Base-by-base conservation (phyloP, 257 asterid species). In the Ilex aquifolium region DNA sequence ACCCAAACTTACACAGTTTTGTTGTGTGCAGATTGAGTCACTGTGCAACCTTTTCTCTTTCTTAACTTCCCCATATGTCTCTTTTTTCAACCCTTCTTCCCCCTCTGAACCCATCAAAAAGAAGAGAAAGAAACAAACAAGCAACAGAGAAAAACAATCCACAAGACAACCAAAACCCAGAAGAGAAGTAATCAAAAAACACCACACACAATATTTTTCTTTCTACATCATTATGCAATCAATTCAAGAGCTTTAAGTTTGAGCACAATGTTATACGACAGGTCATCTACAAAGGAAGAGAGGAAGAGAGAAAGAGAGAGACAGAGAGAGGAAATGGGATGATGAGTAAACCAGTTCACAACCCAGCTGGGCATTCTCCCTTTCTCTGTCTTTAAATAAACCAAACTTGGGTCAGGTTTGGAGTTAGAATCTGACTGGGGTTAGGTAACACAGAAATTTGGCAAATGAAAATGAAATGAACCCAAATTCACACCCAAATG, bases 361-460 rank as follows among this genome's bases (percentile, higher is more conserved):
- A 36, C 69, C 73, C 72, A 79, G 83, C 77, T 65, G 88, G 83
- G 64, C 60, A 65, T 64, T 21, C 72, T 64, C 72, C 63, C 72
- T 63, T 74, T 73, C 82, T 68, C 61, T n/a, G n/a, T 66, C 76
- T 75, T 83, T 90, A 90, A 81, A 86, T 90, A 90, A 83, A 84
- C 68, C 82, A 50, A 57, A 70, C 73, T 54, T 62, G 79, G 79
- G 87, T 73, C 57, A 56, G 69, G 59, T 61, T 16, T 58, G 58
- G 74, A 82, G 95, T 90, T 87, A 83, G 80, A 77, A 64, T 75
- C 79, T 84, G 80, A 81, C 91, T 70, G 77, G 80, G 82, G 91
- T 84, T 84, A 61, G 60, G 77, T 53, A 53, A 13, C 3, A 14
- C 57, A 6, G 57, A 61, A 15, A 14, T 30, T 50, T 57, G 11